Base-by-base conservation (phyloP, 139 green algal species). In the Chlamydomonas incerta region DNA sequence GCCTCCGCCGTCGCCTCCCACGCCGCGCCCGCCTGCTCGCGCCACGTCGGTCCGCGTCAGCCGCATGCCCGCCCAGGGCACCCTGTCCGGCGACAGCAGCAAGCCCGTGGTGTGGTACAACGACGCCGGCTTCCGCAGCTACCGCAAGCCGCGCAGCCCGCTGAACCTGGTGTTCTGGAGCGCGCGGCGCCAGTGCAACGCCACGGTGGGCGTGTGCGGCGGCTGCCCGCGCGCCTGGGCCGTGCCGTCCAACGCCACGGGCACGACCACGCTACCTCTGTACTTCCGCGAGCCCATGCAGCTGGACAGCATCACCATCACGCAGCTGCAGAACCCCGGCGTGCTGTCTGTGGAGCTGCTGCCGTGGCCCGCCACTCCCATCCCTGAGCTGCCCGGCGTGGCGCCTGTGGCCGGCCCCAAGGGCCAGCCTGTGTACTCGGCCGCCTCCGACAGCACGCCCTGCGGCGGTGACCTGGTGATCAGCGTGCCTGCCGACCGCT, bases 81-180 rank as follows among this genome's bases (percentile, higher is more conserved):
- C 28, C 29, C n/a, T 67, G 20, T 31, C 9, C 69, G 23, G 29
- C 69, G 10, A 60, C 70, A 46, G 9, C 26, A 41, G 23, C 29
- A 29, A 29, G 50, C 29, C 63, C 1, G 79, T 85, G 31, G 79
- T 75, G 29, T 85, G 79, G 79, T 76, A 29, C 65, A 50, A 68
- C 79, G 31, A 52, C 33, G 18, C 65, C 20, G 11, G 20, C 23
- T 85, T 85, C 79, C 47, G 66, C 33, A 18, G 34, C 1, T n/a
- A 47, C 4, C 79, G 79, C 31, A 57, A 29, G 47, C 65, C 65
- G 9, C 79, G 69, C n/a, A 74, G 60, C 46, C 24, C 65, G 13
- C 79, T 85, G n/a, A 85, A 85, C 67, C 50, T 85, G 47, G 31
- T 85, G 15, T 75, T 58, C 47, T 33, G 37, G n/a, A n/a, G 15